A percentile compares a stretch with the other conserved stretches of the same genome.
phyloP scores from a whole-genome alignment of 2,329 filamentous ascomycete species.

The Aureobasidium sp. region DNA sequence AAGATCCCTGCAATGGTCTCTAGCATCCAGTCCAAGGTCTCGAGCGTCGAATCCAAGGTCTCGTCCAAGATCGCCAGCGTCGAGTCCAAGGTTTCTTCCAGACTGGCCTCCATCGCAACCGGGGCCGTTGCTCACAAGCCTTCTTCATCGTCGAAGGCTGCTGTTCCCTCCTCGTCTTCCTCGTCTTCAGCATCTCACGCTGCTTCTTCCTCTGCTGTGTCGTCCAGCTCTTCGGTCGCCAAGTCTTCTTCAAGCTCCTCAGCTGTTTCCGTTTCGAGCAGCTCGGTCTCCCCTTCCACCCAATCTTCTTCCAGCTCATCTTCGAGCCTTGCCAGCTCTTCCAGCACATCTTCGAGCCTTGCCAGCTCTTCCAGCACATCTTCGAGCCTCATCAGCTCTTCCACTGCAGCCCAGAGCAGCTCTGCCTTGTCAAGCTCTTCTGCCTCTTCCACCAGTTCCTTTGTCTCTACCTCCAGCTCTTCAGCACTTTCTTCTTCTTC shows the following conservation, averaged over 20 bases:
- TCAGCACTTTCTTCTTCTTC: background rate
- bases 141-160: background rate
- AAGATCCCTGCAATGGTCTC: background rate
- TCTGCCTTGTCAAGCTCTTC: too few species aligned
- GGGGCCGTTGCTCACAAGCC: background rate
- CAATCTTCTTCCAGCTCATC: background rate
- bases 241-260: background rate
- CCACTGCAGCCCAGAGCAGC: too few species aligned
- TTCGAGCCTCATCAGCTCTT: background rate
- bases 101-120: background rate
- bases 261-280: background rate
- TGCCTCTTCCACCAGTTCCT: background rate
- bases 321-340: background rate
- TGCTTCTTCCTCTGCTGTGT: background rate
- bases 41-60: background rate
- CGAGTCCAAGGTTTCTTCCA: background rate
- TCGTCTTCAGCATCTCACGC: background rate
- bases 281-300: background rate
- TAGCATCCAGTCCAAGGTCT: background rate
- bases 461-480: background rate
- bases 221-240: background rate
- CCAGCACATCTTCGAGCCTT: background rate
- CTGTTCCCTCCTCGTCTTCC: background rate
- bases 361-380: background rate
- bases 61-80: slow-evolving; percentile 1